Evolutionary conservation across 495 filamentous ascomycete genomes (phyloP).

Genomic region (Penicillium waksmanii): DNA sequence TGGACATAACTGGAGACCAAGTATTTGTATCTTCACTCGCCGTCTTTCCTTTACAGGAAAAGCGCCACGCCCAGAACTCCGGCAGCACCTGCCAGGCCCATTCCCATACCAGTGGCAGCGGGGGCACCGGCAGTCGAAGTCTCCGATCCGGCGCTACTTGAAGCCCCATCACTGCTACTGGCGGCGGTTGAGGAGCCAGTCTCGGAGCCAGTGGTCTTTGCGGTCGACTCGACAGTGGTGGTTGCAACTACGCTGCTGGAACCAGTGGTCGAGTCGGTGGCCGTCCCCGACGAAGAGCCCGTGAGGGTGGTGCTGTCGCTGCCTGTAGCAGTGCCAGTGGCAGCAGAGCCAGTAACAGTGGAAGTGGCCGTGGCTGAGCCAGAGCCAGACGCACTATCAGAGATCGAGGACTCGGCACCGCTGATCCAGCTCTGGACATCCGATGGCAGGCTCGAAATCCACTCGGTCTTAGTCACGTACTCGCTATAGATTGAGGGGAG

Average conservation of each 20-base stretch:
- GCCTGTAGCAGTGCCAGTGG: not conserved
- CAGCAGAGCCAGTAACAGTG: not conserved
- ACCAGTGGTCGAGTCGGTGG: too few species aligned
- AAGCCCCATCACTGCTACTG: not conserved
- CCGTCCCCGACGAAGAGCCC: too few species aligned
- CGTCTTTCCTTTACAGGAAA: conserved; percentile 20
- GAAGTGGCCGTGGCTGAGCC: not conserved
- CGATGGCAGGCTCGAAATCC: conserved; percentile 18
- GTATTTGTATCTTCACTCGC: not conserved
- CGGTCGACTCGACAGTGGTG: not conserved
- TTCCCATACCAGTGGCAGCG: conserved; percentile 25
- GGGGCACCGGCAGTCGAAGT: conserved; percentile 17
- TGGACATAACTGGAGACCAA: not conserved
- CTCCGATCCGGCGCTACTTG: not conserved
- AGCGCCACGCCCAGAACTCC: conserved; percentile 30
- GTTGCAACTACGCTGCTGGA: not conserved
- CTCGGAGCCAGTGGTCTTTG: conserved; percentile 4
- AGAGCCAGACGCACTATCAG: not conserved
- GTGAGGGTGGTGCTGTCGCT: too few species aligned
- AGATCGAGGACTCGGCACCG: conserved; percentile 6
- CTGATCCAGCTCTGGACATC: conserved; percentile 25
- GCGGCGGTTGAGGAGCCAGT: not conserved
- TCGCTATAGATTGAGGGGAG: conserved; percentile 13
- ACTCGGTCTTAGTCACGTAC: conserved; percentile 18
- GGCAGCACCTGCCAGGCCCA: conserved; percentile 27